Conservation (phyloP, 2,329 filamentous ascomycete genomes). For the Colletotrichum limetticola region DNA sequence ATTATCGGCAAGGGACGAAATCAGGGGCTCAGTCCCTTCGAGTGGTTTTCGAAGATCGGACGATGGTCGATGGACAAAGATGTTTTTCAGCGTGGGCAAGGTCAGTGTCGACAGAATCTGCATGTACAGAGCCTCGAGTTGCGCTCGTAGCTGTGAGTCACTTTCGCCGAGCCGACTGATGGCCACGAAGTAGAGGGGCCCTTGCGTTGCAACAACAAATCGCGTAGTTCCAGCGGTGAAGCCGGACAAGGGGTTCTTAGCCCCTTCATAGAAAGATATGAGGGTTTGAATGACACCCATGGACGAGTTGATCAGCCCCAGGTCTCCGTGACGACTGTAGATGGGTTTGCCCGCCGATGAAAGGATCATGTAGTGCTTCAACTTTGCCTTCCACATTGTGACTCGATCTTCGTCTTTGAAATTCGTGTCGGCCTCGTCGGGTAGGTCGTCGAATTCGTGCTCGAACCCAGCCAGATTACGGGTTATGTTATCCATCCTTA, state of each 20-base stretch:
- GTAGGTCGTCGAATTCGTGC: conserved; percentile 81
- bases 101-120: conserved; percentile 97
- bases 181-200: conserved; percentile 90
- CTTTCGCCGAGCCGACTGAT: conserved; percentile 94
- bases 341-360: conserved; percentile 98
- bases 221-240: conserved; percentile 89
- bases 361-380: conserved; percentile 97
- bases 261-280: conserved; percentile 93
- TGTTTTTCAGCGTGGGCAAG: conserved; percentile 83
- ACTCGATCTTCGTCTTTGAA: conserved; percentile 69
- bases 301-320: conserved; percentile 89
- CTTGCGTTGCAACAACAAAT: conserved; percentile 87
- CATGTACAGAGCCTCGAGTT: conserved; percentile 96
- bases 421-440: conserved; percentile 58
- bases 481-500: conserved; percentile 53
- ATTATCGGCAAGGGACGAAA: conserved; percentile 92
- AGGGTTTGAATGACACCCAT: conserved; percentile 97
- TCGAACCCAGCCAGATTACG: conserved; percentile 74
- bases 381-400: conserved; percentile 85
- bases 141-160: conserved; percentile 84
- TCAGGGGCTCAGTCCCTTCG: conserved; percentile 88
- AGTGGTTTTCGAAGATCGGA: conserved; percentile 91
- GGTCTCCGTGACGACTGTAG: conserved; percentile 93
- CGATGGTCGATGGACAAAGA: conserved; percentile 92
- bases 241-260: conserved; percentile 79